phyloP scores from a whole-genome alignment of 345 rosid genomes.

The Syzygium grande region DNA sequence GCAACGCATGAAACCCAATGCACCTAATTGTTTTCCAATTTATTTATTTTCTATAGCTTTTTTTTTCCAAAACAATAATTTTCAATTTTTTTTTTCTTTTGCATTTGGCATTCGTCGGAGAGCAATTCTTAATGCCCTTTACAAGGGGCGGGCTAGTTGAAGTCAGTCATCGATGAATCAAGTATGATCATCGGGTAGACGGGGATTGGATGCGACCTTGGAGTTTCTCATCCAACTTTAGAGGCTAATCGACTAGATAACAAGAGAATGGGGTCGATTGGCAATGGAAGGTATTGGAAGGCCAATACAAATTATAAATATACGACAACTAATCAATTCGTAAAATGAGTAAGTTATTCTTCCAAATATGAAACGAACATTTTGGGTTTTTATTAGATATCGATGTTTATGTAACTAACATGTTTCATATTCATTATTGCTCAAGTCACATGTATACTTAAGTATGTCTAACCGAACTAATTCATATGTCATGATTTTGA shows the following conservation, averaged over 20 bases:
- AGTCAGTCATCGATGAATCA: no score
- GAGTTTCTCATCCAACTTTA: no score
- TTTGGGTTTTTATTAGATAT: background rate
- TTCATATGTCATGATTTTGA: background rate
- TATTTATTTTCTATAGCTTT: background rate
- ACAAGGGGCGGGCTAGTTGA: no score
- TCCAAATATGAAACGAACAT: background rate
- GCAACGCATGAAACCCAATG: no score
- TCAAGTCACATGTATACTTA: background rate
- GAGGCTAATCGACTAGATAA: no score
- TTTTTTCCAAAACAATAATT: background rate
- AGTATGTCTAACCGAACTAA: background rate
- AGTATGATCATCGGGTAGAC: no score
- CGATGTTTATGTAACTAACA: background rate
- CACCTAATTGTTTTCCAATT: background rate
- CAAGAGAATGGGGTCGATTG: background rate
- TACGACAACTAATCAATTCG: background rate
- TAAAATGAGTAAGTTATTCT: background rate
- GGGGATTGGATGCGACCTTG: no score
- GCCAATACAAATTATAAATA: background rate
- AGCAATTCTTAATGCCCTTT: background rate
- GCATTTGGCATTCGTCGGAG: background rate
- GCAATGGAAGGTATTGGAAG: background rate
- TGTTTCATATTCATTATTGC: background rate
- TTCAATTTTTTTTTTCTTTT: background rate